Evolutionary conservation across 805 yeast genomes (phyloP), one percentile per base, ranked within the genome.

Genomic region (Tetrapisispora iriomotensis): DNA sequence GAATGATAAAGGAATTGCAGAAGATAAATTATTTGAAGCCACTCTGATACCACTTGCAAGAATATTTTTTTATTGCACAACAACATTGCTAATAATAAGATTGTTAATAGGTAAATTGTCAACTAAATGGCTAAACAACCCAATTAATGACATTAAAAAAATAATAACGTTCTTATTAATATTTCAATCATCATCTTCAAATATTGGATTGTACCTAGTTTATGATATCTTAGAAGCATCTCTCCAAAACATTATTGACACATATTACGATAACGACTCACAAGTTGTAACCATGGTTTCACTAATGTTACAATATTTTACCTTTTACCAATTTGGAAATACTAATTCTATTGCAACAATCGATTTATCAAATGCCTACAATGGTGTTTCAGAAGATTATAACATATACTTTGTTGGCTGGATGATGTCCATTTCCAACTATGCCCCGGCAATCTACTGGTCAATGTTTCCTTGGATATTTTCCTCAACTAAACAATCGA

Each of bases 331-430:
- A 17, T 70, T 82, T 56, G 97, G 97, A 0, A 85, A 84, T 37
- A 87, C 97, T 0, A 92, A 92, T 54, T 85, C 95, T 29, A 70
- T 92, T 48, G 90, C 96, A 0, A 81, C 96, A 0, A 78, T 92
- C 18, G 96, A 90, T 51, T 68, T 92, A 19, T 76, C 95, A 0
- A 88, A 90, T 56, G 88, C 96, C 0, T 92, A 92, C 60, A 90
- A 90, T 55, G 98, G 98, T 0, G 67, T 88, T 7, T 61, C 75
- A 1, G 54, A 49, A 23, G 71, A 74, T 33, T 92, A 86, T 54
- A 74, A 79, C 46, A 71, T 88, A 18, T 49, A 73, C 7, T 55
- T 74, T 3, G 95, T 90, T 4, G 95, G 95, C 0, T 22, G 81
- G 0, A 60, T 92, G 39, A 85, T 95, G 12, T 82, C 83, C 55